Conservation (phyloP, 2,329 filamentous ascomycete species). For the Exutisphaerella laricina region DNA sequence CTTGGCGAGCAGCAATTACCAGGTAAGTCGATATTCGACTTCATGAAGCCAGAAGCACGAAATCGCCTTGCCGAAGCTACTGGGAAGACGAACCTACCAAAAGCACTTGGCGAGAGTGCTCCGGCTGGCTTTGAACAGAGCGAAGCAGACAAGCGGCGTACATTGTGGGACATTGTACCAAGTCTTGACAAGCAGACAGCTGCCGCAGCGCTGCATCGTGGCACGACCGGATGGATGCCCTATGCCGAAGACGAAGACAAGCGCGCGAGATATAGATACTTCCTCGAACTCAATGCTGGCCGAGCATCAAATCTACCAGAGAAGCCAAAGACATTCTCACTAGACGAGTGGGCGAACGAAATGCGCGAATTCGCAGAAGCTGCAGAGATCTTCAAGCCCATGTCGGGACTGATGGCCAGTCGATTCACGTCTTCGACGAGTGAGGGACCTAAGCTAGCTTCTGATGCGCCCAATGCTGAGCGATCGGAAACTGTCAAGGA, state of each 20-base stretch:
- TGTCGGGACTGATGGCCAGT: constrained; percentile 86
- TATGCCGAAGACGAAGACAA: constrained; percentile 81
- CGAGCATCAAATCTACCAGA: constrained; percentile 55
- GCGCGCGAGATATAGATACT: constrained; percentile 70
- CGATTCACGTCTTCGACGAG: constrained; percentile 74
- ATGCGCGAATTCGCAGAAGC: constrained; percentile 70
- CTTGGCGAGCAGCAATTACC: constrained; percentile 77
- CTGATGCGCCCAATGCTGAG: constrained; percentile 26
- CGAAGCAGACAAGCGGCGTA: constrained; percentile 58
- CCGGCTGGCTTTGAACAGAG: constrained; percentile 59
- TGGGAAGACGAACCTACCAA: constrained; percentile 70
- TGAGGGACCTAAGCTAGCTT: constrained; percentile 26
- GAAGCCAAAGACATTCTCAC: constrained; percentile 46
- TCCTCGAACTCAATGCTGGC: constrained; percentile 71
- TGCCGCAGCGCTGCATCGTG: constrained; percentile 43
- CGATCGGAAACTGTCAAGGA: constrained; percentile 45
- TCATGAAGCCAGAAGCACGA: constrained; percentile 70
- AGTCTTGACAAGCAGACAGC: constrained; percentile 39
- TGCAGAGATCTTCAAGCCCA: constrained; percentile 79
- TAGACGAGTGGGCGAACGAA: constrained; percentile 75
- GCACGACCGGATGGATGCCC: constrained; percentile 63
- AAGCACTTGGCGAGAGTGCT: constrained; percentile 65
- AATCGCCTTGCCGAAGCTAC: constrained; percentile 70
- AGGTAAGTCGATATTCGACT: constrained; percentile 94
- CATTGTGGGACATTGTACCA: constrained; percentile 45